These are phyloP conservation scores for Beauveria caledonica DNA, from an alignment of 2,329 filamentous ascomycete species.

Conservation along the genomic window DNA sequence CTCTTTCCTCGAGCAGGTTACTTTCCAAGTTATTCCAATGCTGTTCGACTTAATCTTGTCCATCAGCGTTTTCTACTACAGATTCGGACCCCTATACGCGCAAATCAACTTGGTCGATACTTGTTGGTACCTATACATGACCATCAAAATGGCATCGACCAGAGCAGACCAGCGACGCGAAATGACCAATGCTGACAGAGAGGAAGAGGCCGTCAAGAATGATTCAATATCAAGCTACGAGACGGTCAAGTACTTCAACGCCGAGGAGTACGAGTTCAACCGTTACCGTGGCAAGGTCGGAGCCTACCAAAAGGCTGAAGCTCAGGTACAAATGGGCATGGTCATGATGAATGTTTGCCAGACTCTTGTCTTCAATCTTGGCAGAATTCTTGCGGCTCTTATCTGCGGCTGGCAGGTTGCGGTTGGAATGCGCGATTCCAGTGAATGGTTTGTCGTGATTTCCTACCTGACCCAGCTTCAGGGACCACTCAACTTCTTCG, in stretches of 20 bases:
- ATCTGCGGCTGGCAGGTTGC: slow-evolving; percentile 72
- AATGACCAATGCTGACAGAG: slow-evolving; percentile 90
- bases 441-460: slow-evolving; percentile 64
- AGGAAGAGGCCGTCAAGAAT: slow-evolving; percentile 96
- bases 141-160: slow-evolving; percentile 91
- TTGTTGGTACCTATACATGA: slow-evolving; percentile 94
- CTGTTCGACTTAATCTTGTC: slow-evolving; percentile 81
- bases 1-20: slow-evolving; percentile 90
- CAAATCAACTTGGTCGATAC: slow-evolving; percentile 84
- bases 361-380: slow-evolving; percentile 70
- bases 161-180: slow-evolving; percentile 82
- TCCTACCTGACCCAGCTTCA: slow-evolving; percentile 76
- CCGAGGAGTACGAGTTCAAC: slow-evolving; percentile 68
- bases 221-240: slow-evolving; percentile 99
- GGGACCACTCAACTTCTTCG: slow-evolving; percentile 77
- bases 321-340: slow-evolving; percentile 66
- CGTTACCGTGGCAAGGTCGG: slow-evolving; percentile 64
- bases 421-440: slow-evolving; percentile 54
- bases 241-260: slow-evolving; percentile 86
- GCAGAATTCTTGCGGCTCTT: slow-evolving; percentile 62
- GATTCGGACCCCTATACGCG: slow-evolving; percentile 64
- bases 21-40: slow-evolving; percentile 94
- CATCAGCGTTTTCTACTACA: slow-evolving; percentile 64
- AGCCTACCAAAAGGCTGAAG: slow-evolving; percentile 66
- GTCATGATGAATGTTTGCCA: slow-evolving; percentile 76